These are phyloP conservation scores for Parachlorella kessleri DNA, from an alignment of 139 green algal genomes.

Conservation along the genomic window DNA sequence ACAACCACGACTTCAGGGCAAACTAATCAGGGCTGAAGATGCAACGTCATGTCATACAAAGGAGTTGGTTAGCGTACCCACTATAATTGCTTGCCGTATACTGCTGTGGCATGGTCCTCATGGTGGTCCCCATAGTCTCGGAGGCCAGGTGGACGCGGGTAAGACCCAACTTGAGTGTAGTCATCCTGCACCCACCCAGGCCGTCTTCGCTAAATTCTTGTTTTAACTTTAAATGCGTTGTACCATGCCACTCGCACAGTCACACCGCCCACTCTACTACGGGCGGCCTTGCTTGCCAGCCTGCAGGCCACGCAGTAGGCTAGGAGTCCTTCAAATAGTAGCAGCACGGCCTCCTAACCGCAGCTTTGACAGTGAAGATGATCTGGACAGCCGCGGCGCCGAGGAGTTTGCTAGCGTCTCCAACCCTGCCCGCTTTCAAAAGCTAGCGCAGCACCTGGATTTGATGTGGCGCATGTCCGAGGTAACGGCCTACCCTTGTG, in stretches of 20 bases:
- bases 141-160: no score
- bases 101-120: no score
- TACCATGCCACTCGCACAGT: neutral
- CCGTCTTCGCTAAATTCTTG: neutral
- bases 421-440: neutral
- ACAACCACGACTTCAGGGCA: neutral
- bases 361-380: neutral
- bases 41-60: no score
- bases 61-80: no score
- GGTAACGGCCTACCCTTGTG: neutral
- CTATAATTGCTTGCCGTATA: no score
- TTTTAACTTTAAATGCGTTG: neutral
- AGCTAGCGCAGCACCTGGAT: constrained; percentile 12
- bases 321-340: neutral
- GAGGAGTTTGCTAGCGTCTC: neutral
- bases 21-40: neutral
- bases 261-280: neutral
- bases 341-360: neutral
- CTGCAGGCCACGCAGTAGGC: neutral
- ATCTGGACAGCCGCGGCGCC: neutral
- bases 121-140: no score
- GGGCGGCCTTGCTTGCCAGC: neutral
- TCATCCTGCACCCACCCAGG: no score
- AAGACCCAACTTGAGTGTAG: no score
- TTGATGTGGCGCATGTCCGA: constrained; percentile 23